Percentiles rank a stretch among this genome's conserved stretches.
Conservation (phyloP, 106 monocot genomes). For the Platanthera zijinensis region DNA sequence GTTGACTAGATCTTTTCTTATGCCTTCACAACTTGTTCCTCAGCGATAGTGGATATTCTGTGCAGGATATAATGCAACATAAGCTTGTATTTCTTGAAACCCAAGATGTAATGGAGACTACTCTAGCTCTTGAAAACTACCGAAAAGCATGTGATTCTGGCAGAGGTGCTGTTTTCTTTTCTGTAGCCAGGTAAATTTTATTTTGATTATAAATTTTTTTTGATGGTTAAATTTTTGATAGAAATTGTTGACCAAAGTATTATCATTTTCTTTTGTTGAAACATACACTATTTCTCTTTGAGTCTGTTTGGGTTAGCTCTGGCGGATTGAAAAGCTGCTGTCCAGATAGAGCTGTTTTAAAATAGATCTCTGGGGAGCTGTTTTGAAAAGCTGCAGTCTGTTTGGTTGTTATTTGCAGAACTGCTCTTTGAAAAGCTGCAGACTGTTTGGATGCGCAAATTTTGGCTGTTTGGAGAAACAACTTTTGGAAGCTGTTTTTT, state of each 20-base stretch:
- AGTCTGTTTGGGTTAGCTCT: too few relatives aligned
- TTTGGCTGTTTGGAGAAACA: too few relatives aligned
- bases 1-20: background rate
- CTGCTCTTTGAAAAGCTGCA: too few relatives aligned
- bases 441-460: too few relatives aligned
- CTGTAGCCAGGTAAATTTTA: slow-evolving; percentile 74
- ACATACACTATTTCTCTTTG: too few relatives aligned
- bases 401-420: too few relatives aligned
- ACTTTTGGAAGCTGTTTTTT: too few relatives aligned
- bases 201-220: background rate
- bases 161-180: slow-evolving; percentile 96
- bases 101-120: slow-evolving; percentile 97
- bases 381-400: too few relatives aligned
- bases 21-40: background rate
- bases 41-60: slow-evolving; percentile 1
- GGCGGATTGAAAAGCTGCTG: too few relatives aligned
- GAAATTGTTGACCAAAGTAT: background rate
- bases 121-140: slow-evolving; percentile 96
- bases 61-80: slow-evolving; percentile 98
- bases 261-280: too few relatives aligned
- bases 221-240: background rate
- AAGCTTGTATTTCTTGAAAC: slow-evolving; percentile 98
- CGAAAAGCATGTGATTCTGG: slow-evolving; percentile 94
- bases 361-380: too few relatives aligned
- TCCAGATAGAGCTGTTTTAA: too few relatives aligned